Base-by-base conservation (phyloP, 331 rosid species). In the Malus hybrid region DNA sequence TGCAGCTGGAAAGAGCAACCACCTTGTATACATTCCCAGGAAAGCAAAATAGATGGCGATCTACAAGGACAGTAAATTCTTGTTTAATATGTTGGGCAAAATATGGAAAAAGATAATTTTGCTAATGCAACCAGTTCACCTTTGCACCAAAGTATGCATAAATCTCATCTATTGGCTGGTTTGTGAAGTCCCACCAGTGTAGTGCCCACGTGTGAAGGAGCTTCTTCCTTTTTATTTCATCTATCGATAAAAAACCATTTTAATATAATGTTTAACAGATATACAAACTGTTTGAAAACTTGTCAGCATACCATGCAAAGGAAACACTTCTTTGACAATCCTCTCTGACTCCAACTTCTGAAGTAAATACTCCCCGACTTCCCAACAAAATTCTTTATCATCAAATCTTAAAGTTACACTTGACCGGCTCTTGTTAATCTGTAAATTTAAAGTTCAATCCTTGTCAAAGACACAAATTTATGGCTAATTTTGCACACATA, bases 11-110 rank as follows among this genome's bases (percentile, higher is more conserved):
- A 89, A 90, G 77, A 95, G 88, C 84, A 92, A 78, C 99, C 99
- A 95, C 71, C 64, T 84, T 39, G 99, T 90, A 81, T 86, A 95
- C 97, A 92, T 92, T 85, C 99, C 99, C 72, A 95, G 96, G 83
- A 95, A 95, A 78, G 99, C 89, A 84, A 95, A 95, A 83, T 95
- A 95, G 75, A 92, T 84, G 42, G 97, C 97, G 71, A 94, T 89
- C 99, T 94, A 88, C 84, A 82, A 67, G 73, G 57, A 20, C 56
- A 34, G 63, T 33, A 70, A 73, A 74, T 74, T 55, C 63, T 68
- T 70, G 28, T 71, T 74, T 30, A 66, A 78, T 75, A 50, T 65
- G 58, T 62, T 70, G 53, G 53, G 68, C 55, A 69, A 71, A 28
- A 26, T 63, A 18, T 28, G 46, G 70, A 68, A 29, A n/a, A 63